Evolutionary conservation across 1,284 basidiomycete species (phyloP).

Genomic region (Moniliophthora roreri): DNA sequence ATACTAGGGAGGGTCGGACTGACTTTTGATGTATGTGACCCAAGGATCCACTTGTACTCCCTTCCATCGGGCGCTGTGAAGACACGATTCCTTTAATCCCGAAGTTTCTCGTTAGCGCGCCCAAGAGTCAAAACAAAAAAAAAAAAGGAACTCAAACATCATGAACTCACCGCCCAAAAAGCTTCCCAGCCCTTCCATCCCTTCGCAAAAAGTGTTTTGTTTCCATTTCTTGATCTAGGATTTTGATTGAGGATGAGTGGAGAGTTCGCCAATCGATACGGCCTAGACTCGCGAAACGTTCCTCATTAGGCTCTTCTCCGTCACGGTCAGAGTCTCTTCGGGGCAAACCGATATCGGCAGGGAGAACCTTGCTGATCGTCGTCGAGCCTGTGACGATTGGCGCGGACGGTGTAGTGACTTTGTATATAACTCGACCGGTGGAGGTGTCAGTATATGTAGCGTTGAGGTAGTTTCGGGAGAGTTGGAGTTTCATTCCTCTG

Average conservation of each 20-base stretch:
- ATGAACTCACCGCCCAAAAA: too few relatives aligned
- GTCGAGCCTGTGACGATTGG: constrained; percentile 14
- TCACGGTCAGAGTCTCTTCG: constrained; percentile 7
- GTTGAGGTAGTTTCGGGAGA: neutral
- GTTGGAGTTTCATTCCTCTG: neutral
- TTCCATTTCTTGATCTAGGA: constrained; percentile 22
- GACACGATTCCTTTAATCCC: constrained; percentile 24
- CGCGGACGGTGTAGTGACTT: constrained; percentile 22
- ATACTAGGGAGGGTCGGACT: neutral
- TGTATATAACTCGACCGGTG: constrained; percentile 27
- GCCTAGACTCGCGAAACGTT: constrained; percentile 25
- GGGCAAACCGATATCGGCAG: constrained; percentile 4
- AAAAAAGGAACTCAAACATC: too few relatives aligned
- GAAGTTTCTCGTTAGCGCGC: too few relatives aligned
- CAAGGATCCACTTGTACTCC: constrained; percentile 34
- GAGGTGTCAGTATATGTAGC: constrained; percentile 22
- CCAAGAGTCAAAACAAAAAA: too few relatives aligned
- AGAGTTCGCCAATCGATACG: constrained; percentile 27
- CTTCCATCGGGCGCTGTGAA: constrained; percentile 33
- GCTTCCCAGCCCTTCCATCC: neutral
- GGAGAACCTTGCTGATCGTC: constrained; percentile 18
- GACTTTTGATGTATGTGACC: constrained; percentile 21
- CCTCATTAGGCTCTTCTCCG: constrained; percentile 15
- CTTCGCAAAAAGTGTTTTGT: constrained; percentile 12
- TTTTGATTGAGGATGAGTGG: constrained; percentile 26